These are phyloP conservation scores for Sclerospora graminicola DNA, from an alignment of 352 stramenopile genomes.

Conservation along the genomic window DNA sequence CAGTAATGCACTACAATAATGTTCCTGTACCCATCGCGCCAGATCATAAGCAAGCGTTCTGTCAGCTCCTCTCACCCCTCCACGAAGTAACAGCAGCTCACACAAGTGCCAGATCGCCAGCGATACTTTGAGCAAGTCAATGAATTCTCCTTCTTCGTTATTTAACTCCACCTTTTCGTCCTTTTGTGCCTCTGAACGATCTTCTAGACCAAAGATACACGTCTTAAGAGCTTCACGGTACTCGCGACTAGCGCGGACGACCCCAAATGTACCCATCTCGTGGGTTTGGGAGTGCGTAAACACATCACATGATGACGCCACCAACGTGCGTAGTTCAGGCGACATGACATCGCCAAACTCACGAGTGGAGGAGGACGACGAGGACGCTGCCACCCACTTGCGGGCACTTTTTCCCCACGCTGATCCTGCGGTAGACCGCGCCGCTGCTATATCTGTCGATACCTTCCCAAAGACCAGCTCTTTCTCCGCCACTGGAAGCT, in stretches of 20 bases:
- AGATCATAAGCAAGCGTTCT: constrained; percentile 57
- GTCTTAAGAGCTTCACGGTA: constrained; percentile 63
- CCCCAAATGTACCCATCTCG: constrained; percentile 8
- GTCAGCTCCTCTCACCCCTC: constrained; percentile 38
- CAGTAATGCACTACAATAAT: constrained; percentile 47
- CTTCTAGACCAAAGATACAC: constrained; percentile 54
- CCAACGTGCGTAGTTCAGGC: constrained; percentile 42
- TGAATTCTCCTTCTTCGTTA: constrained; percentile 36
- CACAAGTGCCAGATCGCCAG: constrained; percentile 73
- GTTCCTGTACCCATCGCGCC: constrained; percentile 61
- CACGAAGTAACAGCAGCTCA: constrained; percentile 62
- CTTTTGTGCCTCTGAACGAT: constrained; percentile 25
- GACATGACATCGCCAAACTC: constrained; percentile 29
- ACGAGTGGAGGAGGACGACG: background rate
- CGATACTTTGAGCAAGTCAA: constrained; percentile 67
- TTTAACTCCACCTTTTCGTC: constrained; percentile 6
- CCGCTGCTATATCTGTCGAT: constrained; percentile 5
- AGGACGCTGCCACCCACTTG: constrained; percentile 24
- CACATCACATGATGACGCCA: constrained; percentile 50
- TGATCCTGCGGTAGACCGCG: constrained; percentile 17
- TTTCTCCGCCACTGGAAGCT: constrained; percentile 31
- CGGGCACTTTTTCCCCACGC: constrained; percentile 46
- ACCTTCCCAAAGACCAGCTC: constrained; percentile 19
- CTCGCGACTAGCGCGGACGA: constrained; percentile 39
- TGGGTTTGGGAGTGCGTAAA: constrained; percentile 27